These are phyloP conservation scores for Cyberlindnera lachancei DNA, from an alignment of 805 yeast genomes.

Conservation along the genomic window DNA sequence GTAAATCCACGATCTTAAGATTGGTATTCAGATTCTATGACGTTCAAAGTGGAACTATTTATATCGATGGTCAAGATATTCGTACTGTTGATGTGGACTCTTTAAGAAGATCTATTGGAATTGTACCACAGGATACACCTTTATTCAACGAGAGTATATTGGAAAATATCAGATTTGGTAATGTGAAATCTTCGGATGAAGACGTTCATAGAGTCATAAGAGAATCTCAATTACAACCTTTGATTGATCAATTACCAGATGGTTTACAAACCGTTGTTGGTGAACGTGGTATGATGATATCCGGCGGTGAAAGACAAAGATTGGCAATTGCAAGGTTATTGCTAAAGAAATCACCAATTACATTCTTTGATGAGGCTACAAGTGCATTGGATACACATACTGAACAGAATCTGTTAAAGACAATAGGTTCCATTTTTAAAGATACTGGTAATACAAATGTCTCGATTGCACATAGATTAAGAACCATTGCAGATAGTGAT, in stretches of 20 bases:
- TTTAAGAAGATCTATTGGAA: conserved; percentile 69
- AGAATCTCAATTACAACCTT: conserved; percentile 59
- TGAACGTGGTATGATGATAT: conserved; percentile 97
- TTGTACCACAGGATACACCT: conserved; percentile 98
- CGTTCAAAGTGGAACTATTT: conserved; percentile 64
- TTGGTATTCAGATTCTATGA: conserved; percentile 88
- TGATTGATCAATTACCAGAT: conserved; percentile 69
- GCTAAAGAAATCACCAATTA: conserved; percentile 77
- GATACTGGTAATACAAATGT: conserved; percentile 63
- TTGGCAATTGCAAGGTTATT: conserved; percentile 89
- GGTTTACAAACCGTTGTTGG: conserved; percentile 87
- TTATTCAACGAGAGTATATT: conserved; percentile 83
- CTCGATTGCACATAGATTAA: conserved; percentile 86
- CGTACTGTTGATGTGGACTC: conserved; percentile 67
- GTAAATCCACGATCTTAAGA: conserved; percentile 83
- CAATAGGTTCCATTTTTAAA: conserved; percentile 61
- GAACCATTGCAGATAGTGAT: conserved; percentile 92
- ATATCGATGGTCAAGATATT: conserved; percentile 86
- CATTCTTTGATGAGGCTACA: conserved; percentile 96
- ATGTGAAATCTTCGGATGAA: conserved; percentile 61
- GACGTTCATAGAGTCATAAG: conserved; percentile 60
- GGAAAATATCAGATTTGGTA: conserved; percentile 85
- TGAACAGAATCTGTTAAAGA: conserved; percentile 73
- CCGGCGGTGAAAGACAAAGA: conserved; percentile 98
- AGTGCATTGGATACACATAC: conserved; percentile 96